These are phyloP conservation scores for Medicago lupulina DNA, from an alignment of 306 rosid species.

Conservation along the genomic window DNA sequence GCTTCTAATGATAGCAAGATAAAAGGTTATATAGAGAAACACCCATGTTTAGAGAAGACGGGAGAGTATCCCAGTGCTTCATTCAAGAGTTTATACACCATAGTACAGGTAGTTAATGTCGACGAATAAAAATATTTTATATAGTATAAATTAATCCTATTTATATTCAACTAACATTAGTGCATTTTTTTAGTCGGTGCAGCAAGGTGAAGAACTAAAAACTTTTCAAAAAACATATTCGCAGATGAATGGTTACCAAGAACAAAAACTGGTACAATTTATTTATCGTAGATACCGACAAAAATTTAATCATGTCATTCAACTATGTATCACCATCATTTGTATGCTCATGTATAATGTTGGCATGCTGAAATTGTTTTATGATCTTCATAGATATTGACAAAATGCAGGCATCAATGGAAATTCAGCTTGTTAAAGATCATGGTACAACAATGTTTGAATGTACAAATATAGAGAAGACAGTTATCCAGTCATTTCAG, in stretches of 20 bases:
- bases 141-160: background rate
- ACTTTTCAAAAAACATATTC: conserved; percentile 49
- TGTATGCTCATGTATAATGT: no score
- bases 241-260: conserved; percentile 49
- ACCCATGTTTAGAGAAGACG: conserved; percentile 27
- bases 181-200: conserved; percentile 52
- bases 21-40: conserved; percentile 25
- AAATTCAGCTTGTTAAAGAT: conserved; percentile 5
- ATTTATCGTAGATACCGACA: background rate
- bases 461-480: conserved; percentile 42
- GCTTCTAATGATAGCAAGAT: conserved; percentile 11
- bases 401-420: conserved; percentile 44
- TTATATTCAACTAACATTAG: conserved; percentile 16
- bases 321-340: no score
- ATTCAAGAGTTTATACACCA: conserved; percentile 35
- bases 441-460: background rate
- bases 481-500: conserved; percentile 45
- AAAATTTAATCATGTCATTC: no score
- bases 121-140: conserved; percentile 15
- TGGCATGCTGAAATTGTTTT: no score
- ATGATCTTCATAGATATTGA: no score
- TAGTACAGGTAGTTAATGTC: conserved; percentile 52
- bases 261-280: conserved; percentile 66
- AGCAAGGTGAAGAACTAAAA: conserved; percentile 61
- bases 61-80: conserved; percentile 45